phyloP scores from a whole-genome alignment of 2,329 filamentous ascomycete species.

The Fusarium verticillioides region DNA sequence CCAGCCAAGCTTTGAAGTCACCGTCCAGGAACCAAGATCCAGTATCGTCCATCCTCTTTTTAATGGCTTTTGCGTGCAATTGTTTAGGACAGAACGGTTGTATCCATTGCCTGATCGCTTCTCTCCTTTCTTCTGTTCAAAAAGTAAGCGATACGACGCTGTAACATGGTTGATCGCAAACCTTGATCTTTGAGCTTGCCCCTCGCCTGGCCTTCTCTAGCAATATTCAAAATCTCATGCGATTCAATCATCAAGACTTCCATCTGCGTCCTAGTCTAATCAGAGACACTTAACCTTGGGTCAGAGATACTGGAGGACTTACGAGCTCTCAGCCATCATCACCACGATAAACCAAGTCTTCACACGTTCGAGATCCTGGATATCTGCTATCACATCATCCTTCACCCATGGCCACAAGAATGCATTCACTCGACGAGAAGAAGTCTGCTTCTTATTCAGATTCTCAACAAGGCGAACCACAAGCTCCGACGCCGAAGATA shows the following conservation, averaged over 20 bases:
- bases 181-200: background rate
- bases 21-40: background rate
- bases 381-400: background rate
- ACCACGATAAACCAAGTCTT: background rate
- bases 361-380: background rate
- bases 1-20: fast-evolving
- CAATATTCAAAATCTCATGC: background rate
- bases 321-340: background rate
- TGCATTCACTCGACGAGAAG: background rate
- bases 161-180: fast-evolving
- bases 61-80: fast-evolving
- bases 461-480: background rate
- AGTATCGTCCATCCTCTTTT: background rate
- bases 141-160: fast-evolving
- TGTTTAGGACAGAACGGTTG: fast-evolving
- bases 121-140: background rate
- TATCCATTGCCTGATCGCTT: background rate
- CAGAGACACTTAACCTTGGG: fast-evolving
- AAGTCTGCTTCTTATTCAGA: background rate
- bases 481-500: background rate
- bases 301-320: fast-evolving
- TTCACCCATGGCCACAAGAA: background rate
- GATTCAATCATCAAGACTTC: background rate
- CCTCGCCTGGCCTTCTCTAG: background rate
- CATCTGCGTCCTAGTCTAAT: background rate